phyloP scores from a whole-genome alignment of 2,329 filamentous ascomycete genomes.

The Simplicillium sp. region DNA sequence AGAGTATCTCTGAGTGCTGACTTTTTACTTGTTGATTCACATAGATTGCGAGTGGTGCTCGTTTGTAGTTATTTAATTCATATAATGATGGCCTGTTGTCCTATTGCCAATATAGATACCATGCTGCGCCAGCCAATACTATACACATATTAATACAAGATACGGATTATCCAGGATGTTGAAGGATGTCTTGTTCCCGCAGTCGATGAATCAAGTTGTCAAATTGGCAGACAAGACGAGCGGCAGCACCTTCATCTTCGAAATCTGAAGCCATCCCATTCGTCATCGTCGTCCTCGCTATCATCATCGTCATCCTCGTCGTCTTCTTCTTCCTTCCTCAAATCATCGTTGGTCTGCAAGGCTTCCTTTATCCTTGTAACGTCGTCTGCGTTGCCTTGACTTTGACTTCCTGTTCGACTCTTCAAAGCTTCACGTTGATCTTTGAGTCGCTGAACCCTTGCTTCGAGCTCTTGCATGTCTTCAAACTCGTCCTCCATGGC shows the following conservation, averaged over 20 bases:
- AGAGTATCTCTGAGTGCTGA: too few species aligned
- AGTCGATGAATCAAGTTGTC: not conserved
- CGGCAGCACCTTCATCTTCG: not conserved
- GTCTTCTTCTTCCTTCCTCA: slow-evolving; percentile 25
- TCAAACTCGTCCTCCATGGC: slow-evolving; percentile 71
- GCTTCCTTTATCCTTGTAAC: slow-evolving; percentile 7
- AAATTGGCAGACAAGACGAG: too few species aligned
- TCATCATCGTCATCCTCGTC: slow-evolving; percentile 39
- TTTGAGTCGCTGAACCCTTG: slow-evolving; percentile 57
- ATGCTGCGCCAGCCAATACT: too few species aligned
- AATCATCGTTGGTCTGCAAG: slow-evolving; percentile 9
- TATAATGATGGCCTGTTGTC: too few species aligned
- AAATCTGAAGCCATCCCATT: slow-evolving; percentile 53
- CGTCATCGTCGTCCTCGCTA: slow-evolving; percentile 39
- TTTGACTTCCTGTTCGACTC: slow-evolving; percentile 20
- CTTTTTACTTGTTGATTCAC: too few species aligned
- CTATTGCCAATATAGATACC: too few species aligned
- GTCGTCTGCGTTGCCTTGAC: slow-evolving; percentile 10
- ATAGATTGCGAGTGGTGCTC: too few species aligned
- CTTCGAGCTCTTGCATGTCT: slow-evolving; percentile 72
- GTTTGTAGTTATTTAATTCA: too few species aligned
- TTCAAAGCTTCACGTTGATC: slow-evolving; percentile 60
- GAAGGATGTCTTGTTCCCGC: too few species aligned
- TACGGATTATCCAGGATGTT: too few species aligned
- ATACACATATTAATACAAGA: too few species aligned